A percentile compares a stretch with the other conserved stretches of the same genome.
Conservation (phyloP, 306 rosid genomes). For the Sechiopsis laciniata region DNA sequence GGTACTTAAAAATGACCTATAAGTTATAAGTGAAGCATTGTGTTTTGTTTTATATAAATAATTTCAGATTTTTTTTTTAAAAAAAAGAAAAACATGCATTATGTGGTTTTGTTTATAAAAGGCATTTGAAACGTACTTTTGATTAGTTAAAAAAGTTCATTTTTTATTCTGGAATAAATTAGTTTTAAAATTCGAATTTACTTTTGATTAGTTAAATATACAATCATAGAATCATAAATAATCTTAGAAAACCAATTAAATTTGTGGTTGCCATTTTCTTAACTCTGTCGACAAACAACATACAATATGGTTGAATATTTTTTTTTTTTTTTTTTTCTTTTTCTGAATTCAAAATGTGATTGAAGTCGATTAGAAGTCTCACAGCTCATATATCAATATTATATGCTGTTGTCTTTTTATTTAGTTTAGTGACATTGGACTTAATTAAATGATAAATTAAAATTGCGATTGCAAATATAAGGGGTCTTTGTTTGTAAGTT, state of each 20-base stretch:
- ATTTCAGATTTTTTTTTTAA: background rate
- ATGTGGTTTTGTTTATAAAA: background rate
- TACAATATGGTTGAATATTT: too few species aligned
- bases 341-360: background rate
- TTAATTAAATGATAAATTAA: background rate
- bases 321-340: too few species aligned
- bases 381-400: slow-evolving; percentile 7
- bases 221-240: background rate
- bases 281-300: background rate
- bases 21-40: background rate
- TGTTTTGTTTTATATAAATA: too few species aligned
- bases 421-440: background rate
- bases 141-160: too few species aligned
- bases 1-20: too few species aligned
- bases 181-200: background rate
- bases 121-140: background rate
- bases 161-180: too few species aligned
- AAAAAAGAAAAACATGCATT: too few species aligned
- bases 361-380: background rate
- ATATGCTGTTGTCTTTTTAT: background rate
- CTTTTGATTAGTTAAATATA: background rate
- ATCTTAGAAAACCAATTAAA: background rate
- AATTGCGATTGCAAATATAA: background rate
- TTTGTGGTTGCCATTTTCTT: slow-evolving; percentile 6
- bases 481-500: too few species aligned